Evolutionary conservation across 2,329 filamentous ascomycete species (phyloP).

Genomic region (Fonsecaea multimorphosa): DNA sequence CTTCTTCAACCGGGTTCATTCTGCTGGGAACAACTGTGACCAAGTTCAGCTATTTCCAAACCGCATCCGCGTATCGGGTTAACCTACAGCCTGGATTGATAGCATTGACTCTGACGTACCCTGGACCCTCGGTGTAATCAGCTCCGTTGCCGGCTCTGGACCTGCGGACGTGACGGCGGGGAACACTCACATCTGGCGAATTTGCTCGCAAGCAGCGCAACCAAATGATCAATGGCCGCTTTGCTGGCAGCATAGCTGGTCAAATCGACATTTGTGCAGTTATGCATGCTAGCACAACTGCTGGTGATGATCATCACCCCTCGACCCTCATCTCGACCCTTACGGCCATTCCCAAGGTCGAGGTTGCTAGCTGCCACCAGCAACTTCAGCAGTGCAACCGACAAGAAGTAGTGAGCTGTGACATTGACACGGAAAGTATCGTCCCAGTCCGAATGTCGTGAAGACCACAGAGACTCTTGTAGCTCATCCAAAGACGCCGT

Average conservation of each 20-base stretch:
- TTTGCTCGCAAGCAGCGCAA: constrained; percentile 57
- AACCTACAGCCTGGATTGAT: constrained; percentile 55
- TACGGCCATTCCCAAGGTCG: constrained; percentile 40
- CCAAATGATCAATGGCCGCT: constrained; percentile 60
- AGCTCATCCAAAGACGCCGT: constrained; percentile 51
- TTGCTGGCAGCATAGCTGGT: constrained; percentile 60
- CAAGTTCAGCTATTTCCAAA: constrained; percentile 17
- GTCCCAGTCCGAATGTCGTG: constrained; percentile 51
- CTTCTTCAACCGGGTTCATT: constrained; percentile 53
- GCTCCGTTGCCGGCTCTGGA: neutral
- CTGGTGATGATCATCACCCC: constrained; percentile 58
- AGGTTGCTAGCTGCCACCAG: constrained; percentile 49
- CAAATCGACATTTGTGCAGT: constrained; percentile 59
- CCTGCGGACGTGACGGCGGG: neutral
- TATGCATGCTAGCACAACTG: constrained; percentile 61
- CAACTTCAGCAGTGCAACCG: constrained; percentile 55
- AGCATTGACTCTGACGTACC: constrained; percentile 52
- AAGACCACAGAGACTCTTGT: constrained; percentile 58
- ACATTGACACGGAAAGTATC: constrained; percentile 57
- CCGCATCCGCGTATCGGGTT: neutral
- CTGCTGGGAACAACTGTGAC: constrained; percentile 51
- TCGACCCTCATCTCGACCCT: constrained; percentile 49
- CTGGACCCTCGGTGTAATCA: constrained; percentile 33
- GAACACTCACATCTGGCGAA: constrained; percentile 44
- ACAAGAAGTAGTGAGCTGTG: constrained; percentile 58